phyloP scores from a whole-genome alignment of 78 protist genomes.

The Protostelium mycophagum region DNA sequence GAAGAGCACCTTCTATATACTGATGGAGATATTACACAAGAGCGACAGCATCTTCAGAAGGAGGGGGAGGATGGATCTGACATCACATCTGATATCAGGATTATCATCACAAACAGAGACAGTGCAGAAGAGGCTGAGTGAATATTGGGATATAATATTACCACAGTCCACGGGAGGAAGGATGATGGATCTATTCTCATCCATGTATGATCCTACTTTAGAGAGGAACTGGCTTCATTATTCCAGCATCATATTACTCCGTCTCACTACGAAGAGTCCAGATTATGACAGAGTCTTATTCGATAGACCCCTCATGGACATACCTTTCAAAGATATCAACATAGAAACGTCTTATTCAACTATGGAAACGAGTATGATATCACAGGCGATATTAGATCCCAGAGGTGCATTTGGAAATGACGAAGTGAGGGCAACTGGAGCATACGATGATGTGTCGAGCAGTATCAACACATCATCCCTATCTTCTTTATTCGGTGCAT shows the following conservation, averaged over 20 bases:
- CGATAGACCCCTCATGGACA: constrained; percentile 61
- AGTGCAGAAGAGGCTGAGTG: constrained; percentile 21
- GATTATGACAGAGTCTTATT: constrained; percentile 43
- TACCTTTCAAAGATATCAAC: constrained; percentile 15
- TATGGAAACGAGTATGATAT: background rate
- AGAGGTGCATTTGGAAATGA: background rate
- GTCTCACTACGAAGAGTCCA: constrained; percentile 18
- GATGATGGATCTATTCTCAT: constrained; percentile 11
- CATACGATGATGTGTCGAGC: background rate
- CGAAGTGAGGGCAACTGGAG: background rate
- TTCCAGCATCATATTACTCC: constrained; percentile 30
- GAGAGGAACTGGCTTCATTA: constrained; percentile 58
- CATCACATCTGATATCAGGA: constrained; percentile 27
- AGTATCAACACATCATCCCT: background rate
- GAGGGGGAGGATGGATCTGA: background rate
- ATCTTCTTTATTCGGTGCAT: background rate
- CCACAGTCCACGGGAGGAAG: constrained; percentile 6
- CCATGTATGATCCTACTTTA: constrained; percentile 44
- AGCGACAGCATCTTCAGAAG: background rate
- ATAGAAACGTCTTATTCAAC: background rate
- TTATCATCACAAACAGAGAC: constrained; percentile 32
- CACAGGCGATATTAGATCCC: background rate
- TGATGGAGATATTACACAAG: background rate
- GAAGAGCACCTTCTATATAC: background rate
- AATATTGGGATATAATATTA: constrained; percentile 53